These are phyloP conservation scores for Russula sp. DNA, from an alignment of 768 basidiomycete species.

Conservation along the genomic window DNA sequence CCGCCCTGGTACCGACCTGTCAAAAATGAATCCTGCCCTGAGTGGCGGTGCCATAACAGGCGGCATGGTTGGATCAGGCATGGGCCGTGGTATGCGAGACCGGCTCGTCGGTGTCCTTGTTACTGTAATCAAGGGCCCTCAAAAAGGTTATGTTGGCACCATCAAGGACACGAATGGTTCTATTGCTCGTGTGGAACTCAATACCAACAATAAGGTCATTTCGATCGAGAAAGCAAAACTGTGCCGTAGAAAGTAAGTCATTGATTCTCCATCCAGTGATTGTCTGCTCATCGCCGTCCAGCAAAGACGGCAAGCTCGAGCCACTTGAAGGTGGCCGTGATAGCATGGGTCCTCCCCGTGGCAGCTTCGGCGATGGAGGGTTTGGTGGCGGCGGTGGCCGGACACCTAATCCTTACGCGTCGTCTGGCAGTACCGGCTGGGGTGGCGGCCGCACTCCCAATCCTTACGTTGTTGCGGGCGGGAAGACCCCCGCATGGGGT, in stretches of 20 bases:
- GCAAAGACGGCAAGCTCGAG: conserved; percentile 51
- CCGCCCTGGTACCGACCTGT: conserved; percentile 66
- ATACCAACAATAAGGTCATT: conserved; percentile 82
- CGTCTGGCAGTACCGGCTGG: conserved; percentile 24
- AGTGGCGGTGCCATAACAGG: conserved; percentile 51
- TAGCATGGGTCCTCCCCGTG: conserved; percentile 35
- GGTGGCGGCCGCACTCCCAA: conserved; percentile 32
- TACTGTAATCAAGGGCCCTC: conserved; percentile 75
- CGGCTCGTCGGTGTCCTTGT: conserved; percentile 76
- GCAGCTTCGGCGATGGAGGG: conserved; percentile 22
- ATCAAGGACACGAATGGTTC: conserved; percentile 94
- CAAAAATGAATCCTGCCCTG: conserved; percentile 87
- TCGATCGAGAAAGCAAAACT: conserved; percentile 80
- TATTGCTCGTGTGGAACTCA: conserved; percentile 84
- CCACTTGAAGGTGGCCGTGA: conserved; percentile 39
- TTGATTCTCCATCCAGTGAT: not conserved
- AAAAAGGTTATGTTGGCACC: conserved; percentile 86
- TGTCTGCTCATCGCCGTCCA: conserved; percentile 28
- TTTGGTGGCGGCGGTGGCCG: conserved; percentile 18
- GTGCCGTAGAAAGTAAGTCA: conserved; percentile 60
- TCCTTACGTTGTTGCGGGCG: conserved; percentile 33
- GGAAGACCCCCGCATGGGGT: conserved; percentile 27
- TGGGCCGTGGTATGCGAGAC: conserved; percentile 77
- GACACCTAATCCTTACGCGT: conserved; percentile 18
- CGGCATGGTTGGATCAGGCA: conserved; percentile 78